These are phyloP conservation scores for Brassica cretica DNA, from an alignment of 345 rosid species.

Conservation along the genomic window DNA sequence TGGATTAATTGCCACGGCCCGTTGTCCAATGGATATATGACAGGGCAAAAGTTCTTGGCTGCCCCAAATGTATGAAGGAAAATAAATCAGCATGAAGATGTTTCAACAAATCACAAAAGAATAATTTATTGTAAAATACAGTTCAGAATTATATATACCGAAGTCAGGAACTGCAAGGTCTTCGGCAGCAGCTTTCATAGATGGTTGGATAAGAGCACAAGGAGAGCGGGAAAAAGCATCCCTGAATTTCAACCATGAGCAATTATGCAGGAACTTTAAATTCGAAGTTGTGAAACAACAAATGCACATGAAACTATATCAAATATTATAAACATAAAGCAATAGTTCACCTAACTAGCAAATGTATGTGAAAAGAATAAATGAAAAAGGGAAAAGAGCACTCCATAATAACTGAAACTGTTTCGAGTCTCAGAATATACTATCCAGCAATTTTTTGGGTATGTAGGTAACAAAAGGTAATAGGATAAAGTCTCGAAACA, in stretches of 20 bases:
- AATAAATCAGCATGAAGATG: constrained; percentile 19
- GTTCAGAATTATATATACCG: constrained; percentile 49
- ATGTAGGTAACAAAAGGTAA: not conserved
- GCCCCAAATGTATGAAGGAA: constrained; percentile 36
- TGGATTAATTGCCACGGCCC: constrained; percentile 63
- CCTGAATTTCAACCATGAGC: constrained; percentile 57
- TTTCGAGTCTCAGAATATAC: constrained; percentile 5
- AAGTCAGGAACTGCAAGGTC: constrained; percentile 66
- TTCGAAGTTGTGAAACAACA: constrained; percentile 6
- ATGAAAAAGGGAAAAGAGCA: constrained; percentile 11
- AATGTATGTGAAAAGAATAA: constrained; percentile 1
- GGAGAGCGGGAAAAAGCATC: constrained; percentile 86
- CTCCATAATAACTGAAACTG: not conserved
- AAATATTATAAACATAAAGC: not conserved
- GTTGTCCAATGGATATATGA: constrained; percentile 81
- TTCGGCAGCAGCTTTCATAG: constrained; percentile 57
- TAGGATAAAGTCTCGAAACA: constrained; percentile 11
- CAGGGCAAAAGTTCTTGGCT: constrained; percentile 83
- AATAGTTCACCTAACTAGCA: constrained; percentile 9
- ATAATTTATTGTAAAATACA: not conserved
- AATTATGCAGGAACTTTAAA: constrained; percentile 6
- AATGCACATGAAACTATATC: not conserved
- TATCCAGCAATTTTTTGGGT: constrained; percentile 11
- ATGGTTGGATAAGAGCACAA: constrained; percentile 90
- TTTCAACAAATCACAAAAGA: constrained; percentile 12